Evolutionary conservation across 441 rosid genomes (phyloP), one percentile per base, ranked within the genome.

Genomic region (Jatropha podagrica): DNA sequence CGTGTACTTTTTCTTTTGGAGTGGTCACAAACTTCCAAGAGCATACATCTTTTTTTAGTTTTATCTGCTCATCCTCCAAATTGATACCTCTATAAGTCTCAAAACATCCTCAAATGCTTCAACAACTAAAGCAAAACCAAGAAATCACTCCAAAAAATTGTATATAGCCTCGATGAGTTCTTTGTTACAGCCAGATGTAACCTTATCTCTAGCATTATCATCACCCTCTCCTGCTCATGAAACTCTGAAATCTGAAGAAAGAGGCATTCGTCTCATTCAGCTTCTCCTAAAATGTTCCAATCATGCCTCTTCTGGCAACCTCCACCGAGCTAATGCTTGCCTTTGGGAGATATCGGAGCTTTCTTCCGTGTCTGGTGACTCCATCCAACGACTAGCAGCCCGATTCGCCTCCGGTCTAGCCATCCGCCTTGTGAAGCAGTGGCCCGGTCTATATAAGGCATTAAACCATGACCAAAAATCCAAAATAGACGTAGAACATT

Each of bases 331-430:
- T 0, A 85, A 89, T 9, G 79, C 74, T 2, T 83, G 81, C 72
- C 88, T 89, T 42, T 71, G 4, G 13, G 74, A 80, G 77, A 87
- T 89, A 73, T 66, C 85, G 4, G 70, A 75, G 64, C 83, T 87
- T 4, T 76, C 91, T 8, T 87, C 88, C 0, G 58, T 81, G n/a
- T 72, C 82, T 0, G 88, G 91, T 0, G 86, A 89, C 76, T 82
- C 88, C 74, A 79, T 86, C 81, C 92, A 89, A 55, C 74, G 91
- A 15, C 79, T 87, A 3, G 85, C 89, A 0, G 84, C 85, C 10
- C 58, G 74, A 49, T 87, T 84, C 0, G 84, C 89, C 67, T 82
- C 86, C 0, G 87, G 86, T 49, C 77, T 89, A 0, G 87, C 88
- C 8, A 55, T 74, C n/a, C 86, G 86, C 12, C 78, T 87, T 3